Evolutionary conservation across 2,329 filamentous ascomycete species (phyloP).

Genomic region (Botrytis elliptica): DNA sequence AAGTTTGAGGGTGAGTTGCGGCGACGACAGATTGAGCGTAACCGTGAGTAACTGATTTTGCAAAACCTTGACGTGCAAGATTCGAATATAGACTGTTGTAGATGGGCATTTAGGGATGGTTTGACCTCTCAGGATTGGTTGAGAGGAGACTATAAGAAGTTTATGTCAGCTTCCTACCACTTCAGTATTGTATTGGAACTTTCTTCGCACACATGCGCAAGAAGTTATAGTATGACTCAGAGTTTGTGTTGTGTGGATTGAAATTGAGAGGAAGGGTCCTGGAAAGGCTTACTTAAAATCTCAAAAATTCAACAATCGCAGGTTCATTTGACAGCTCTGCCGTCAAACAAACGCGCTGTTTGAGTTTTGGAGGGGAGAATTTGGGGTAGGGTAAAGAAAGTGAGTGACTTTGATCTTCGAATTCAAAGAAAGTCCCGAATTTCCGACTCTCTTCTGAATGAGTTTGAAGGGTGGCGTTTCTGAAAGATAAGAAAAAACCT

Average conservation of each 20-base stretch:
- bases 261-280: background rate
- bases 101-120: slow-evolving; percentile 84
- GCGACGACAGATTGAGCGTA: slow-evolving; percentile 98
- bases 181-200: background rate
- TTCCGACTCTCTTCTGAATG: background rate
- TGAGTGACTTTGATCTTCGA: slow-evolving; percentile 8
- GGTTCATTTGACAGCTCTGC: slow-evolving; percentile 97
- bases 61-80: slow-evolving; percentile 96
- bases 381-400: slow-evolving; percentile 18
- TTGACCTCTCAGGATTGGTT: slow-evolving; percentile 59
- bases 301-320: slow-evolving; percentile 56
- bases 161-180: slow-evolving; percentile 19
- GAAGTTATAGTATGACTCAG: slow-evolving; percentile 7
- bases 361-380: slow-evolving; percentile 32
- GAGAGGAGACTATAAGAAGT: slow-evolving; percentile 36
- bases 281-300: slow-evolving; percentile 27
- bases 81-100: slow-evolving; percentile 68
- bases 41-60: slow-evolving; percentile 95
- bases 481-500: background rate
- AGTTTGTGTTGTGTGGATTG: background rate
- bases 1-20: slow-evolving; percentile 81
- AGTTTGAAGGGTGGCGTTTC: background rate
- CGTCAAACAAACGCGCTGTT: slow-evolving; percentile 89
- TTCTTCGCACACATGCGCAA: background rate
- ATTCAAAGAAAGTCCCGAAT: background rate